Percentiles rank a stretch among this genome's conserved stretches.
Evolutionary conservation across 1,284 basidiomycete genomes (phyloP).

Genomic region (Puccinia polysora): DNA sequence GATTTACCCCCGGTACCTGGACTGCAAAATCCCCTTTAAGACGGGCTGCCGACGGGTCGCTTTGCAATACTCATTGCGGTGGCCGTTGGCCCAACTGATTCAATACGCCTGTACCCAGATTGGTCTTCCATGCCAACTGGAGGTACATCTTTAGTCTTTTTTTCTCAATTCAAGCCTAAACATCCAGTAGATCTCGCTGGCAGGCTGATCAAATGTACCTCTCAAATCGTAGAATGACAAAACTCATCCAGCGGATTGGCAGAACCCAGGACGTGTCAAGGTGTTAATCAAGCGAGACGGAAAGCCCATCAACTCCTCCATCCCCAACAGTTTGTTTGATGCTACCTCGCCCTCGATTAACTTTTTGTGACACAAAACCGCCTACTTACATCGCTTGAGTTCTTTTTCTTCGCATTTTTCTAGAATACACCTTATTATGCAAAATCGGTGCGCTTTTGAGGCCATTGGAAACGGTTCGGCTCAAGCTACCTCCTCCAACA

Average conservation of each 20-base stretch:
- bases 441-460: slow-evolving; percentile 12
- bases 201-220: neutral
- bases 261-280: slow-evolving; percentile 68
- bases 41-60: slow-evolving; percentile 75
- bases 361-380: neutral
- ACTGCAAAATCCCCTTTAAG: slow-evolving; percentile 81
- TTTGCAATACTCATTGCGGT: slow-evolving; percentile 78
- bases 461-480: slow-evolving; percentile 3
- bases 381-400: neutral
- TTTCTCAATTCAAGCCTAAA: neutral
- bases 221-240: slow-evolving; percentile 59
- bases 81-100: slow-evolving; percentile 86
- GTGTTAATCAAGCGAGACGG: slow-evolving; percentile 84
- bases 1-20: slow-evolving; percentile 93
- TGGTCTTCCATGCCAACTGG: slow-evolving; percentile 74
- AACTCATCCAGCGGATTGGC: slow-evolving; percentile 90
- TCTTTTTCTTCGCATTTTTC: neutral
- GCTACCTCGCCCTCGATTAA: neutral
- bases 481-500: neutral
- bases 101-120: slow-evolving; percentile 73
- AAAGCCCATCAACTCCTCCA: slow-evolving; percentile 63
- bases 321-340: slow-evolving; percentile 69
- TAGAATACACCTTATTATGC: slow-evolving; percentile 19
- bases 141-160: slow-evolving; percentile 57
- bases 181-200: neutral